phyloP scores from a whole-genome alignment of 768 basidiomycete species.

The Austroboletus festivus region DNA sequence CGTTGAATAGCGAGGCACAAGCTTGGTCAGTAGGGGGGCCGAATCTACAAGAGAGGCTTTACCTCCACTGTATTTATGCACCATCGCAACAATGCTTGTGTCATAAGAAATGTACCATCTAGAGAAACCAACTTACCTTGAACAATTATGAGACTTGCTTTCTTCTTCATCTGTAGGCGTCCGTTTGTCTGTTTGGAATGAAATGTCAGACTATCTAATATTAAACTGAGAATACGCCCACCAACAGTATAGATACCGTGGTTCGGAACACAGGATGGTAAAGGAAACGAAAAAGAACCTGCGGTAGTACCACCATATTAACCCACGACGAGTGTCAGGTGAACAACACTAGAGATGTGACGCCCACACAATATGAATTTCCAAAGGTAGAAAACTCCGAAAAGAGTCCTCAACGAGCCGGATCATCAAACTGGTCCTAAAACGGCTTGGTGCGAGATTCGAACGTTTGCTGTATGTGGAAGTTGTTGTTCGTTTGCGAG shows the following conservation, averaged over 20 bases:
- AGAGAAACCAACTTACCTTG: neutral
- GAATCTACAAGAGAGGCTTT: neutral
- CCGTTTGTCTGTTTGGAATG: neutral
- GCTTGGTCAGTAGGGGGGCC: too few relatives aligned
- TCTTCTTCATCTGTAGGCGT: constrained; percentile 11
- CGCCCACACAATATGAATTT: neutral
- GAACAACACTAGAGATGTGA: neutral
- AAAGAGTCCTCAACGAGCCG: neutral
- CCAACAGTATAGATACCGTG: neutral
- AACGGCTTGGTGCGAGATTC: too few relatives aligned
- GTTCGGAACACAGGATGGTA: neutral
- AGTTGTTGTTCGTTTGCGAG: constrained; percentile 1
- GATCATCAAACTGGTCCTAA: too few relatives aligned
- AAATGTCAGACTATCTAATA: neutral
- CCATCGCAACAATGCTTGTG: neutral
- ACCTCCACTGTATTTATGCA: constrained; percentile 20
- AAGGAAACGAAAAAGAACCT: neutral
- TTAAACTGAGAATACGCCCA: constrained; percentile 11
- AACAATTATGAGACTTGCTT: too few relatives aligned
- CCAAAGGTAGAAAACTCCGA: constrained; percentile 2
- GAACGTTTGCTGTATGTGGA: too few relatives aligned
- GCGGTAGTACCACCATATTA: neutral
- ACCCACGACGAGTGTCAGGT: neutral
- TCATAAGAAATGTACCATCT: too few relatives aligned
- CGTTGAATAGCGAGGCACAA: too few relatives aligned